These are phyloP conservation scores for Vachellia pachyceras DNA, from an alignment of 306 rosid genomes.

Conservation along the genomic window DNA sequence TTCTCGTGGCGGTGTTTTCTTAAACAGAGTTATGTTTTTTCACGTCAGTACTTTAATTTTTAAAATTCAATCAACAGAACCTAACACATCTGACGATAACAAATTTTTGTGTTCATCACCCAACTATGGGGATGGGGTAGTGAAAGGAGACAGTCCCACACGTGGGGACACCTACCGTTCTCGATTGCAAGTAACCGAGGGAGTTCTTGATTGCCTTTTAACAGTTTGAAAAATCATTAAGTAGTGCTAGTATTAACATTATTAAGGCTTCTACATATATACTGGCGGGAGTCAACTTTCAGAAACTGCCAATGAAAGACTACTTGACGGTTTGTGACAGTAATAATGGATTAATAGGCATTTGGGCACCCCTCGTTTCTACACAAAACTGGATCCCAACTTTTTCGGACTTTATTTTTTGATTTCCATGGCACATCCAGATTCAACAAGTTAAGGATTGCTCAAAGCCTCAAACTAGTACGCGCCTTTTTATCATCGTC, in stretches of 20 bases:
- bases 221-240: not conserved
- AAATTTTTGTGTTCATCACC: not conserved
- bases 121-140: not conserved
- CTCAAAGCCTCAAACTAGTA: conserved; percentile 17
- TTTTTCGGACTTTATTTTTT: not conserved
- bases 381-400: not conserved
- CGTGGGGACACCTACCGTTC: conserved; percentile 1
- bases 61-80: not conserved
- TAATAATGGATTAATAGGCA: not conserved
- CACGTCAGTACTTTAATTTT: not conserved
- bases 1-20: not conserved
- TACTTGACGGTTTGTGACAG: not conserved
- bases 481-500: conserved; percentile 21
- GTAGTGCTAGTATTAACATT: no score
- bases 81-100: not conserved
- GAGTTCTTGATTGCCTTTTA: not conserved
- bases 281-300: not conserved
- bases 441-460: not conserved
- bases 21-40: not conserved
- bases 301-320: not conserved
- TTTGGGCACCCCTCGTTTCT: not conserved
- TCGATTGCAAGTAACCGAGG: not conserved
- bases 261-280: not conserved
- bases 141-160: not conserved
- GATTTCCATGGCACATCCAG: not conserved